Conservation (phyloP, 257 asterid species). For the Anisodus acutangulus region DNA sequence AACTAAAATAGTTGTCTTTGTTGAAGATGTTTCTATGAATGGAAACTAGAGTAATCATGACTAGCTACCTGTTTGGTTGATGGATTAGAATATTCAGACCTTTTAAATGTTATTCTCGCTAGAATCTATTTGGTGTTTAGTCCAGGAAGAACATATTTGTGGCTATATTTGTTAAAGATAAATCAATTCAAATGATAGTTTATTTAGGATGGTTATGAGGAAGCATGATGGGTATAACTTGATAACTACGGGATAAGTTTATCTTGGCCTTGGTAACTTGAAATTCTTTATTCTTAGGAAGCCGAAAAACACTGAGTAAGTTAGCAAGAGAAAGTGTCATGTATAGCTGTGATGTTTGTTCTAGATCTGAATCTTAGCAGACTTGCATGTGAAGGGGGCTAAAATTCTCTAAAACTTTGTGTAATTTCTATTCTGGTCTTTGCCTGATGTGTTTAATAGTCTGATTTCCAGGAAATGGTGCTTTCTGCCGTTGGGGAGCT, state of each 20-base stretch:
- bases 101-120: neutral
- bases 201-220: neutral
- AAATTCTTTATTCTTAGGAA: no score
- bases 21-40: neutral
- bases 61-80: neutral
- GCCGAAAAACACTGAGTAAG: no score
- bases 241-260: neutral
- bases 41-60: neutral
- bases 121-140: neutral
- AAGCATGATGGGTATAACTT: neutral
- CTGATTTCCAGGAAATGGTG: conserved; percentile 56
- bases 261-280: no score
- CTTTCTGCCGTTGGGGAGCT: conserved; percentile 54
- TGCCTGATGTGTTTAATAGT: conserved; percentile 35
- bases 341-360: neutral
- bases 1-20: neutral
- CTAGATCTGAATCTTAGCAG: neutral
- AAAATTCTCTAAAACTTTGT: neutral
- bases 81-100: neutral
- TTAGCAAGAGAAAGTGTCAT: neutral
- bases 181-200: neutral
- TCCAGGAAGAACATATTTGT: neutral
- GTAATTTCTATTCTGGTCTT: neutral
- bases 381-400: neutral
- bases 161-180: neutral